Percentiles rank a stretch among this genome's conserved stretches.
phyloP scores from a whole-genome alignment of 2,329 filamentous ascomycete species.

The Remersonia thermophila region DNA sequence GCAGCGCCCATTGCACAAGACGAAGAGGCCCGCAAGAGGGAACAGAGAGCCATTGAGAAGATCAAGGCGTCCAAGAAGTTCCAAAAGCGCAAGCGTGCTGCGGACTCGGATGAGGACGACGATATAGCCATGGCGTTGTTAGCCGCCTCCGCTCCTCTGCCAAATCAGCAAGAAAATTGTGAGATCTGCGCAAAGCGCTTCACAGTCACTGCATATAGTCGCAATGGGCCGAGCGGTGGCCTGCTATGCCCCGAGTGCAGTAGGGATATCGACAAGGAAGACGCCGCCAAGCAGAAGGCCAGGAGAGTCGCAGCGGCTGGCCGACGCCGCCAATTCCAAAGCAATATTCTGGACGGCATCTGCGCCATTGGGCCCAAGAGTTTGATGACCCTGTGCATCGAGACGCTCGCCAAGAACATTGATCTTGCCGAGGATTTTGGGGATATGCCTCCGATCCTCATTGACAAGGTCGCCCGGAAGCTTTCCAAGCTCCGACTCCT shows the following conservation, averaged over 20 bases:
- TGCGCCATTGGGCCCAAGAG: constrained; percentile 54
- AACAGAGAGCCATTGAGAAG: constrained; percentile 44
- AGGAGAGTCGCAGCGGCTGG: constrained; percentile 42
- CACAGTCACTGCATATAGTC: constrained; percentile 82
- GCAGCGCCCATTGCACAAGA: constrained; percentile 20
- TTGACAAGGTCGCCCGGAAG: constrained; percentile 48
- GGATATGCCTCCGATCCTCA: constrained; percentile 39
- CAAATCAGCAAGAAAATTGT: constrained; percentile 82
- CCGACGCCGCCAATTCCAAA: constrained; percentile 65
- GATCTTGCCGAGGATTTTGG: constrained; percentile 50
- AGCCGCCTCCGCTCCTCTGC: constrained; percentile 42
- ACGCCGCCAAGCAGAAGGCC: constrained; percentile 46
- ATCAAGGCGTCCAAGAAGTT: constrained; percentile 49
- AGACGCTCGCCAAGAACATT: constrained; percentile 51
- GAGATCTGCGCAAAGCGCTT: constrained; percentile 78
- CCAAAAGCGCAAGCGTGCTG: constrained; percentile 37
- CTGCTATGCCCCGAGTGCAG: constrained; percentile 77
- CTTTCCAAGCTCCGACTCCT: constrained; percentile 49
- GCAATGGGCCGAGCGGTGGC: constrained; percentile 68
- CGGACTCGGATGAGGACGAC: constrained; percentile 34
- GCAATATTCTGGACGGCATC: constrained; percentile 69
- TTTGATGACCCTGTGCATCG: constrained; percentile 51
- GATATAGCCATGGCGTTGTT: constrained; percentile 39
- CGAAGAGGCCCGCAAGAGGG: constrained; percentile 40
- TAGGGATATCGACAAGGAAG: constrained; percentile 56